phyloP scores from a whole-genome alignment of 2,329 filamentous ascomycete species.

The Xylariaceae sp. region DNA sequence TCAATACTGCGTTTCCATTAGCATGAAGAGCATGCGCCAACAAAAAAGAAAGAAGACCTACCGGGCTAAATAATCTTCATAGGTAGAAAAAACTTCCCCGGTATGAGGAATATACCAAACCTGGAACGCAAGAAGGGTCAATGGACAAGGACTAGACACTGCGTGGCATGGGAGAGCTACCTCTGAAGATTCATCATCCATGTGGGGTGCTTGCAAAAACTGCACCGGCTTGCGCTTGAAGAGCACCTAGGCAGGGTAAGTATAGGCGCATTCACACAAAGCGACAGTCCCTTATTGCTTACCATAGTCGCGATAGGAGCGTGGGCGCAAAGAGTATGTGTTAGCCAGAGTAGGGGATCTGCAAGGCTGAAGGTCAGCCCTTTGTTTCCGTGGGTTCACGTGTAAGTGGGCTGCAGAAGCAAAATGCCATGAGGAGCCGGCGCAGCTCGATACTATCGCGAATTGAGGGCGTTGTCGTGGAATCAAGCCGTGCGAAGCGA shows the following conservation, averaged over 20 bases:
- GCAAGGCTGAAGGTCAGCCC: slow-evolving; percentile 50
- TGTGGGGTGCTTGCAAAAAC: slow-evolving; percentile 72
- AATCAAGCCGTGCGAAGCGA: slow-evolving; percentile 3
- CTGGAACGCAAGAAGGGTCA: slow-evolving; percentile 54
- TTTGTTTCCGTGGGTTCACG: not conserved
- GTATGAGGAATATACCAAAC: slow-evolving; percentile 92
- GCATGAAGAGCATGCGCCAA: slow-evolving; percentile 19
- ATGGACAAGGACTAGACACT: not conserved
- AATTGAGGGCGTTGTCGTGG: slow-evolving; percentile 8
- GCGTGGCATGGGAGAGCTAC: slow-evolving; percentile 52
- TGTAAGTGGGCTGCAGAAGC: slow-evolving; percentile 9
- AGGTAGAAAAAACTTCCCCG: slow-evolving; percentile 85
- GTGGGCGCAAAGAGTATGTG: slow-evolving; percentile 25
- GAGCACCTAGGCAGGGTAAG: slow-evolving; percentile 70
- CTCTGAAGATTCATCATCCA: slow-evolving; percentile 83
- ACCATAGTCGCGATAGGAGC: slow-evolving; percentile 33
- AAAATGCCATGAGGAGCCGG: not conserved
- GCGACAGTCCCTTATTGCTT: slow-evolving; percentile 8
- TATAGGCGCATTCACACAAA: slow-evolving; percentile 16
- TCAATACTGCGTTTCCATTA: slow-evolving; percentile 70
- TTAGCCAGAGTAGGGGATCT: slow-evolving; percentile 36
- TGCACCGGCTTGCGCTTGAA: slow-evolving; percentile 96
- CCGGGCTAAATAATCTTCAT: slow-evolving; percentile 87
- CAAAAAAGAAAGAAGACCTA: slow-evolving; percentile 50
- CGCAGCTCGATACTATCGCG: not conserved